Evolutionary conservation across 1,139 yeast genomes (phyloP).

Genomic region (Geotrichum citri-aurantii): DNA sequence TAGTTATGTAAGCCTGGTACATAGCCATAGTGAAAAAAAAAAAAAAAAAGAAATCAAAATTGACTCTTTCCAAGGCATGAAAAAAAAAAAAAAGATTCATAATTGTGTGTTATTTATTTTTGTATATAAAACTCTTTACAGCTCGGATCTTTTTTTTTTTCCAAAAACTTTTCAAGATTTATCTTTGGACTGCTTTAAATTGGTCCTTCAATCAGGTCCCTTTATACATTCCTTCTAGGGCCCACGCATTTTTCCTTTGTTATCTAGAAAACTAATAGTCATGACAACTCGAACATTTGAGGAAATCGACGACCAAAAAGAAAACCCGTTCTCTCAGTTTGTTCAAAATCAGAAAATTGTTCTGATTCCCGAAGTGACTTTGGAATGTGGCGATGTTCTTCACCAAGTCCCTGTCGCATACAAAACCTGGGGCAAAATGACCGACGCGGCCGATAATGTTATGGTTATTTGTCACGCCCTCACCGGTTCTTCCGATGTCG

Average conservation of each 20-base stretch:
- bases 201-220: neutral
- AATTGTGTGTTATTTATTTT: too few species aligned
- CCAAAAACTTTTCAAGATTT: neutral
- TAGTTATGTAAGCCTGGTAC: too few species aligned
- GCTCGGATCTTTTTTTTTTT: neutral
- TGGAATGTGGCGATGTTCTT: constrained; percentile 80
- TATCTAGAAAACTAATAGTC: neutral
- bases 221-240: neutral
- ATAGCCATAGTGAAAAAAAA: too few species aligned
- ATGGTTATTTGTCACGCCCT: constrained; percentile 90
- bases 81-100: neutral
- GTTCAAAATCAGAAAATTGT: constrained; percentile 80
- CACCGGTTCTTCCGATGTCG: constrained; percentile 91
- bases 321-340: constrained; percentile 65
- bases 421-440: constrained; percentile 89
- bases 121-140: too few species aligned
- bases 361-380: constrained; percentile 64
- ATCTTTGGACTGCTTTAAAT: neutral
- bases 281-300: constrained; percentile 17
- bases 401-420: constrained; percentile 83
- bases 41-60: too few species aligned
- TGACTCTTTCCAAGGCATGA: neutral
- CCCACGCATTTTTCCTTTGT: neutral
- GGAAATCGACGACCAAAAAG: constrained; percentile 40
- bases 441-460: constrained; percentile 61